A percentile compares a stretch with the other conserved stretches of the same genome.
These are phyloP conservation scores for Epichloe hybrida DNA, from an alignment of 2,329 filamentous ascomycete species.

Conservation along the genomic window DNA sequence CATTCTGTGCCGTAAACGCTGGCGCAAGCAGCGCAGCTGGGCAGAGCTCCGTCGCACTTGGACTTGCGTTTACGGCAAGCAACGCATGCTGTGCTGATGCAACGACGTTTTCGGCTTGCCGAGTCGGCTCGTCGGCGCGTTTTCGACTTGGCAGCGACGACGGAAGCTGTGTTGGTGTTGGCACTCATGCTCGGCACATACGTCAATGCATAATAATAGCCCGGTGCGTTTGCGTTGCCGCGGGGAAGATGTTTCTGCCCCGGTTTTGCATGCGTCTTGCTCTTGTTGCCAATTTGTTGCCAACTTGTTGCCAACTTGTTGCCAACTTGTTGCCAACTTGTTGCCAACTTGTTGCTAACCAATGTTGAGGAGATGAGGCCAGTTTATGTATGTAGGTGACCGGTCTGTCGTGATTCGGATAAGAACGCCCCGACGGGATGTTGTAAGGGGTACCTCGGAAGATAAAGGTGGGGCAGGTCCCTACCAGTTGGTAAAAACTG, in stretches of 20 bases:
- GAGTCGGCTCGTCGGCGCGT: slow-evolving; percentile 34
- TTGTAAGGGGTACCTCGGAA: neutral
- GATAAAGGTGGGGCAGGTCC: neutral
- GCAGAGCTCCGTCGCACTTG: slow-evolving; percentile 84
- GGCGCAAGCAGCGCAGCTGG: slow-evolving; percentile 88
- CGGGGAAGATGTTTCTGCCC: neutral
- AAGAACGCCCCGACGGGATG: too few relatives aligned
- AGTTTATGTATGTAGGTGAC: too few relatives aligned
- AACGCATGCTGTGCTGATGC: slow-evolving; percentile 74
- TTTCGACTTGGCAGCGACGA: slow-evolving; percentile 31
- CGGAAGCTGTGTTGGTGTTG: slow-evolving; percentile 5
- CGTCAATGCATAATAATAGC: neutral
- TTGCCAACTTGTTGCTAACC: too few relatives aligned
- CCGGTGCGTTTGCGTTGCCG: neutral
- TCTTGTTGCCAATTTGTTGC: neutral
- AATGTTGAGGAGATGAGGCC: too few relatives aligned
- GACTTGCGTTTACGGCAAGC: slow-evolving; percentile 68
- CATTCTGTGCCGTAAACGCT: slow-evolving; percentile 87
- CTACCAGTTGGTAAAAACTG: neutral
- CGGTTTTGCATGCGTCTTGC: neutral
- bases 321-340: too few relatives aligned
- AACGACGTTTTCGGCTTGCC: slow-evolving; percentile 52
- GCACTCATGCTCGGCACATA: neutral
- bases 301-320: too few relatives aligned
- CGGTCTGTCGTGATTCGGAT: too few relatives aligned